A percentile compares a stretch with the other conserved stretches of the same genome.
These are phyloP conservation scores for Neofusicoccum cordaticola DNA, from an alignment of 2,329 filamentous ascomycete genomes.

Conservation along the genomic window DNA sequence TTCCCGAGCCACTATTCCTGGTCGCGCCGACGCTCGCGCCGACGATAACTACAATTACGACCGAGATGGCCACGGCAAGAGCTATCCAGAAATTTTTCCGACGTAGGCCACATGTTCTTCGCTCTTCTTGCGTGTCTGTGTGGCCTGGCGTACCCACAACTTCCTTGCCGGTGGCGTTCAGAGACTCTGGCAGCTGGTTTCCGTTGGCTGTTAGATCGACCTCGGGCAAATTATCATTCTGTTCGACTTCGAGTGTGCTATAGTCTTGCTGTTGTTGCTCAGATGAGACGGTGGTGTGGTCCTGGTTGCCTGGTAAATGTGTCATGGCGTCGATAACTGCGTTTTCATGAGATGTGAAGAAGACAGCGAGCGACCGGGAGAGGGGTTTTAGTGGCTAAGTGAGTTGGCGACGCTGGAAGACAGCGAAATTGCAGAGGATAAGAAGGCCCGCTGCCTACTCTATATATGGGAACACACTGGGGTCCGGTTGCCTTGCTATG, in stretches of 20 bases:
- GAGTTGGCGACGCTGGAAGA: too few relatives aligned
- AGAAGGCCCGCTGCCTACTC: too few relatives aligned
- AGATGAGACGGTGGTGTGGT: too few relatives aligned
- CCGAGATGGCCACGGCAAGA: neutral
- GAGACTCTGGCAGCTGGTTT: neutral
- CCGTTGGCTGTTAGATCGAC: neutral
- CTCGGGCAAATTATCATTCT: neutral
- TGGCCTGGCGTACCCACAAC: neutral
- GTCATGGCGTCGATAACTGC: too few relatives aligned
- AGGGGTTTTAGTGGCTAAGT: too few relatives aligned
- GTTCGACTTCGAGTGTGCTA: constrained; percentile 3
- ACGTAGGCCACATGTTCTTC: constrained; percentile 1
- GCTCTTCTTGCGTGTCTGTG: too few relatives aligned
- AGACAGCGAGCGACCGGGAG: too few relatives aligned
- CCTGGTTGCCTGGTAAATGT: too few relatives aligned
- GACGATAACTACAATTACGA: neutral
- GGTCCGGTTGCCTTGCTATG: too few relatives aligned
- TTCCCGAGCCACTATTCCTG: neutral
- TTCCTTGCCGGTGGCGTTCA: neutral
- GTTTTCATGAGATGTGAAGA: too few relatives aligned
- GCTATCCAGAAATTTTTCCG: neutral
- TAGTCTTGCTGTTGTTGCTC: neutral
- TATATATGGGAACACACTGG: too few relatives aligned
- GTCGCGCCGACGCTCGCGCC: neutral
- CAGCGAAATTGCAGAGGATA: too few relatives aligned